phyloP scores from a whole-genome alignment of 1,284 basidiomycete species.

The Hortiboletus rubellus region DNA sequence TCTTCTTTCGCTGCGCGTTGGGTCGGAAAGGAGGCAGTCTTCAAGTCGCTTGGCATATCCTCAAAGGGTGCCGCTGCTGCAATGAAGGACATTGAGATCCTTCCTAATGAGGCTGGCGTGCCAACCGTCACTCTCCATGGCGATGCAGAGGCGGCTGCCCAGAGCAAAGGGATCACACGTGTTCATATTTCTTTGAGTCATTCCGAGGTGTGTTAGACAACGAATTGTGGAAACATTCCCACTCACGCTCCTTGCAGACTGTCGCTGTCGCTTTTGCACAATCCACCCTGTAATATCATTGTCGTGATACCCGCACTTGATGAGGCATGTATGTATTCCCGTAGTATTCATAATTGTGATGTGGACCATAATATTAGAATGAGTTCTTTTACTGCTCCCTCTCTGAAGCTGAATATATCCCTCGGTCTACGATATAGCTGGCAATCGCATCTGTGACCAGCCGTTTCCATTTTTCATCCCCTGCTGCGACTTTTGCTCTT shows the following conservation, averaged over 20 bases:
- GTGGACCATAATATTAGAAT: conserved; percentile 13
- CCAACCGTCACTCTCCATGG: conserved; percentile 80
- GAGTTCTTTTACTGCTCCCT: conserved; percentile 3
- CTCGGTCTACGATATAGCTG: conserved; percentile 50
- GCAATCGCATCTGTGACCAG: conserved; percentile 47
- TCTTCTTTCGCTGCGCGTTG: conserved; percentile 96
- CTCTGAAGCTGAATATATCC: conserved; percentile 46
- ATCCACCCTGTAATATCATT: conserved; percentile 41
- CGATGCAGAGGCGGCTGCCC: conserved; percentile 77
- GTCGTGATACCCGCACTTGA: background rate
- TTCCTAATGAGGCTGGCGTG: conserved; percentile 68
- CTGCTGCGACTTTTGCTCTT: conserved; percentile 48
- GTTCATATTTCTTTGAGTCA: conserved; percentile 90
- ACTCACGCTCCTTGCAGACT: conserved; percentile 46
- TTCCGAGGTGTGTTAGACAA: conserved; percentile 64
- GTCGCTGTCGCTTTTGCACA: conserved; percentile 83
- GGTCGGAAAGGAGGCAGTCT: conserved; percentile 97
- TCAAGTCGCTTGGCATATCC: conserved; percentile 93
- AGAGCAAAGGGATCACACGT: conserved; percentile 70
- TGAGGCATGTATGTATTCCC: conserved; percentile 7
- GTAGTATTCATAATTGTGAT: conserved; percentile 3
- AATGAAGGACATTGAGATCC: conserved; percentile 97
- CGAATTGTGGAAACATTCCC: background rate
- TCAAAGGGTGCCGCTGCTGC: conserved; percentile 91
- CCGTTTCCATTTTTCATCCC: conserved; percentile 38